phyloP scores from a whole-genome alignment of 192 early-diverging fungal genomes.

The Backusella tarrabulga region DNA sequence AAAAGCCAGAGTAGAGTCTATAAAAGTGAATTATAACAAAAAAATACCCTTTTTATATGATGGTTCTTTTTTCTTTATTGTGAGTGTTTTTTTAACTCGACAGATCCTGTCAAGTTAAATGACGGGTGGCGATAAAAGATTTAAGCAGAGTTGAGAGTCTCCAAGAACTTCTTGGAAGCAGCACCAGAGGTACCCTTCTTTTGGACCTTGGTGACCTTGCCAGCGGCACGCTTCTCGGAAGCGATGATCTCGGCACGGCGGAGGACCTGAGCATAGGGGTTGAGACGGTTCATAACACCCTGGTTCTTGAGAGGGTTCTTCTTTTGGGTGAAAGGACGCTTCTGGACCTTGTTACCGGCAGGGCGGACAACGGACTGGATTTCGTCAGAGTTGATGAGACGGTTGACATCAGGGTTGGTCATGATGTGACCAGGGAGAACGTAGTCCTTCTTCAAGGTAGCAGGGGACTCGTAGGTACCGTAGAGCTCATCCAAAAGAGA shows the following conservation, averaged over 20 bases:
- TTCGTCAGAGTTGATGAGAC: too few relatives aligned
- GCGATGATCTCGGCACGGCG: slow-evolving; percentile 74
- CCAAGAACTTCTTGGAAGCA: slow-evolving; percentile 36
- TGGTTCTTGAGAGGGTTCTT: slow-evolving; percentile 98
- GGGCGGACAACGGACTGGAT: too few relatives aligned
- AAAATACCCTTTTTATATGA: not conserved
- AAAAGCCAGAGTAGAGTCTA: not conserved
- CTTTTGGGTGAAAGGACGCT: slow-evolving; percentile 96
- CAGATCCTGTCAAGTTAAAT: not conserved
- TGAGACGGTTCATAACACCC: slow-evolving; percentile 91
- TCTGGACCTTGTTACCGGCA: too few relatives aligned
- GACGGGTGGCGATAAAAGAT: not conserved
- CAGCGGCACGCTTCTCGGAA: slow-evolving; percentile 52
- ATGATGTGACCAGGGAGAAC: too few relatives aligned
- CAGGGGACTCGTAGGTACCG: too few relatives aligned
- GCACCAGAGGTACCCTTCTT: slow-evolving; percentile 24
- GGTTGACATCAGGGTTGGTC: too few relatives aligned
- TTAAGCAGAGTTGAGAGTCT: slow-evolving; percentile 26
- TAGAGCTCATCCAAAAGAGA: too few relatives aligned
- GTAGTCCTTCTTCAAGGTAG: too few relatives aligned
- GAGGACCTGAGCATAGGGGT: slow-evolving; percentile 95
- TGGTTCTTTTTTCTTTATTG: not conserved
- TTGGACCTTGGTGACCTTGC: slow-evolving; percentile 55
- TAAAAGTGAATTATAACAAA: not conserved
- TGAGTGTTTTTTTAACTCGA: not conserved